Evolutionary conservation across 768 basidiomycete genomes (phyloP).

Genomic region (Steccherinum ochraceum): DNA sequence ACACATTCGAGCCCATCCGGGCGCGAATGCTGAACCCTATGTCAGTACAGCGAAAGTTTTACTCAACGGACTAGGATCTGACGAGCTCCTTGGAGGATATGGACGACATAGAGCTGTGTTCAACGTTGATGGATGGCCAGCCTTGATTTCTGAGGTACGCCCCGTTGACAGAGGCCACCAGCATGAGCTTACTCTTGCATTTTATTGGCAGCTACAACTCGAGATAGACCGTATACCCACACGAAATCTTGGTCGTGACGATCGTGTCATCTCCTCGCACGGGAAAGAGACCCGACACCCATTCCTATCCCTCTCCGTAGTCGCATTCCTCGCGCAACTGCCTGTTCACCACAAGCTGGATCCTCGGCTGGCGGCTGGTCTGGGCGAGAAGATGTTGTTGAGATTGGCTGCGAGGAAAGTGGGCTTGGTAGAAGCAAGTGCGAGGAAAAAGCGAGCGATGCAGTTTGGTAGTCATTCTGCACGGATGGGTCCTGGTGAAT

Average conservation of each 20-base stretch:
- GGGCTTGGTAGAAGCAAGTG: constrained; percentile 72
- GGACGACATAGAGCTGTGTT: constrained; percentile 81
- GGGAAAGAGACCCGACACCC: constrained; percentile 93
- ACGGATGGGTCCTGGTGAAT: constrained; percentile 63
- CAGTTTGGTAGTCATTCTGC: constrained; percentile 93
- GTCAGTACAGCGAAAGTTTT: constrained; percentile 74
- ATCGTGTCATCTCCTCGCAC: constrained; percentile 85
- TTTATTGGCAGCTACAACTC: constrained; percentile 63
- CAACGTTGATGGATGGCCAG: constrained; percentile 60
- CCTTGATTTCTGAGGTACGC: constrained; percentile 73
- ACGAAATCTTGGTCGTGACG: constrained; percentile 91
- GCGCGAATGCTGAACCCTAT: constrained; percentile 44
- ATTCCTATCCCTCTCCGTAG: constrained; percentile 76
- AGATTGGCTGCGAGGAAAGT: constrained; percentile 62
- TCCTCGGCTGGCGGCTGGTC: constrained; percentile 61
- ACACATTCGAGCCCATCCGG: constrained; percentile 33
- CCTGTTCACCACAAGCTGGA: constrained; percentile 84
- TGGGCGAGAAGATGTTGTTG: constrained; percentile 87
- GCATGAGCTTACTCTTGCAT: neutral
- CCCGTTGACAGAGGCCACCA: neutral
- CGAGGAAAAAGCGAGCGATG: constrained; percentile 88
- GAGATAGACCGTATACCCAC: constrained; percentile 83
- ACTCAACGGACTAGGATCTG: constrained; percentile 88
- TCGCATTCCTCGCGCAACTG: constrained; percentile 68
- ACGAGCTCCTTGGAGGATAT: constrained; percentile 94